Conservation (phyloP, 352 stramenopile species). For the Hyaloperonospora brassicae region DNA sequence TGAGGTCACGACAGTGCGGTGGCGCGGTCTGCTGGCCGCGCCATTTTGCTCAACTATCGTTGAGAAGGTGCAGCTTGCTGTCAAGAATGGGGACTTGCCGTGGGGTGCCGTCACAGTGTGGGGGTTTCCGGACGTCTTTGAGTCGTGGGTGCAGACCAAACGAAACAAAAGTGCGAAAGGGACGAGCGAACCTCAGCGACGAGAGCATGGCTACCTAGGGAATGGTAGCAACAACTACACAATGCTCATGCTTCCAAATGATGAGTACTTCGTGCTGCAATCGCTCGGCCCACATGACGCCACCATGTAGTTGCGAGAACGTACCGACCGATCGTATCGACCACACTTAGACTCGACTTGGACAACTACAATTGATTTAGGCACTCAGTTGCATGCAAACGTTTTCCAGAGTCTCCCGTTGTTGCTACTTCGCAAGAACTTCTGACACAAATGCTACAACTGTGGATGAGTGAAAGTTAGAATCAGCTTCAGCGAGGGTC, state of each 20-base stretch:
- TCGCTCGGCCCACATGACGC: constrained; percentile 58
- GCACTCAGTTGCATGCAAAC: neutral
- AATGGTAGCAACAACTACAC: constrained; percentile 78
- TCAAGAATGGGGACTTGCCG: constrained; percentile 41
- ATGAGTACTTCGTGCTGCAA: constrained; percentile 70
- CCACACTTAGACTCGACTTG: neutral
- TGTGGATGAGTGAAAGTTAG: constrained; percentile 24
- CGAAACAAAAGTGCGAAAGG: constrained; percentile 18
- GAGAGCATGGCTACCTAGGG: constrained; percentile 68
- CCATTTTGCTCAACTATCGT: constrained; percentile 49
- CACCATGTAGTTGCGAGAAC: constrained; percentile 30
- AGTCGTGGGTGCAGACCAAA: constrained; percentile 49
- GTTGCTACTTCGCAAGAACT: constrained; percentile 37
- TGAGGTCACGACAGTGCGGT: constrained; percentile 50
- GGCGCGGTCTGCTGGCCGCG: constrained; percentile 59
- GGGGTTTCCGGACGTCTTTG: constrained; percentile 66
- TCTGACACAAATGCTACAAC: constrained; percentile 58
- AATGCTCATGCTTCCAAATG: constrained; percentile 53
- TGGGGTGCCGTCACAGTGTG: constrained; percentile 74
- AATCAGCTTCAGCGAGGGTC: constrained; percentile 21
- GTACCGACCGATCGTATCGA: neutral
- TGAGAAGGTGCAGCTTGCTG: constrained; percentile 38
- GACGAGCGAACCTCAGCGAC: constrained; percentile 17
- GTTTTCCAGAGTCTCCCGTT: neutral
- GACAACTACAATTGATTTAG: constrained; percentile 11